Evolutionary conservation across 768 basidiomycete species (phyloP), one percentile per base, ranked within the genome.

Genomic region (Leccinellum luteum): DNA sequence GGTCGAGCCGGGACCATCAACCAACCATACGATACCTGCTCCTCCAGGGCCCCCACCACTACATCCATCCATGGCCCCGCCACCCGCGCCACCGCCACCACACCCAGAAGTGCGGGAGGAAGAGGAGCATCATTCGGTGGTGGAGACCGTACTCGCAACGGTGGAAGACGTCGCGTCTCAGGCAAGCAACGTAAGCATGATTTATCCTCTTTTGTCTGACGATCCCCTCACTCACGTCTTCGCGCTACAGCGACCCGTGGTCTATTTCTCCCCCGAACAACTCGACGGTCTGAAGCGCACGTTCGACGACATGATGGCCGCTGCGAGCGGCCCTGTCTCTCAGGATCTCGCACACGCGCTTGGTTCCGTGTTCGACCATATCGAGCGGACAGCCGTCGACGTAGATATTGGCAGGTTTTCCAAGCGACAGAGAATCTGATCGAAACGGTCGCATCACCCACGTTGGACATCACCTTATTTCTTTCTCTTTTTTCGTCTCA

Each of bases 331-430:
- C 1, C 70, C 71, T 1, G 68, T 73, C 3, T 43, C 69, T 15
- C 71, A 70, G 7, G 66, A 72, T 0, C 63, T 73, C 19, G 71
- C 71, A 10, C 70, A 66, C n/a, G 66, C 64, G 4, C 61, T 72
- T 10, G 72, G 70, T 10, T 64, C 72, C 13, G 72, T 72, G 14
- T 73, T 72, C 27, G 68, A 73, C 49, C 71, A 72, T 31, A 72
- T 72, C 54, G 71, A 72, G 45, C 68, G 66, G 51, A 70, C 72
- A 21, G 62, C 57, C 27, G 60, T 60, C 9, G 71, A 72, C 6
- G 43, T 69, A 32, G 70, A 72, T 48, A 41, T 66, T 13, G 59
- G 58, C 52, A 55, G 72, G 38, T 45, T 57, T 7, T 58, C 63
- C 25, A 72, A 72, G 53, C 71, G 70, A 48, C 68, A 48, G 48